Base-by-base conservation (phyloP, 768 basidiomycete genomes). In the Hortiboletus flavorubellus region DNA sequence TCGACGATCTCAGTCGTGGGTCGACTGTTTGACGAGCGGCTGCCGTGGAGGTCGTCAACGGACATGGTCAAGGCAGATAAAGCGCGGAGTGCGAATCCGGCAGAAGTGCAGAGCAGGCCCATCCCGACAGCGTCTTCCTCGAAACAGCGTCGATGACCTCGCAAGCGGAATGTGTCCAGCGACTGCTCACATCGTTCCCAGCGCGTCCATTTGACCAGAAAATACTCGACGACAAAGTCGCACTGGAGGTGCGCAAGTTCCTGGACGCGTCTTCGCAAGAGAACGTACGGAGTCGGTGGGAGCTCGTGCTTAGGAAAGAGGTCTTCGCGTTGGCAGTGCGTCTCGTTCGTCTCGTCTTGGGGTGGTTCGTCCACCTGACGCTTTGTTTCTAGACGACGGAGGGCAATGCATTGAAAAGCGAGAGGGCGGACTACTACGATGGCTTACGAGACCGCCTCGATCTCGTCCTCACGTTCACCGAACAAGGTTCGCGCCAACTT, bases 211-310 rank as follows among this genome's bases (percentile, higher is more conserved):
- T 80, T 50, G 72, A 78, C 41, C 78, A 80, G 61, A 60, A 68
- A 3, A 59, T 65, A 8, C 78, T 89, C 46, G 69, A 83, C 59
- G 68, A 73, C n/a, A 70, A 80, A 4, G 83, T 88, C 3, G 66
- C 68, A 33, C 71, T 71, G 31, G 76, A 78, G 3, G 63, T 89
- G 26, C 57, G 59, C 31, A 75, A 79, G 21, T 72, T 79, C 2
- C 73, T 72, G 35, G 61, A 63, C 38, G 75, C 75, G 47, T 71
- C 75, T 1, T 79, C 79, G 8, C 64, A 75, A 4, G 90, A 91
- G 47, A 86, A 81, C 55, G 73, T 80, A 55, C 86, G 83, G 68
- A 82, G 79, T 44, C 82, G 83, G 61, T 92, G 91, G 90, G 91
- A 92, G 64, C 81, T 81, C 59, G 71, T 85, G 38, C 72, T 91